These are phyloP conservation scores for Vigna angularis DNA, from an alignment of 306 rosid genomes.

Conservation along the genomic window DNA sequence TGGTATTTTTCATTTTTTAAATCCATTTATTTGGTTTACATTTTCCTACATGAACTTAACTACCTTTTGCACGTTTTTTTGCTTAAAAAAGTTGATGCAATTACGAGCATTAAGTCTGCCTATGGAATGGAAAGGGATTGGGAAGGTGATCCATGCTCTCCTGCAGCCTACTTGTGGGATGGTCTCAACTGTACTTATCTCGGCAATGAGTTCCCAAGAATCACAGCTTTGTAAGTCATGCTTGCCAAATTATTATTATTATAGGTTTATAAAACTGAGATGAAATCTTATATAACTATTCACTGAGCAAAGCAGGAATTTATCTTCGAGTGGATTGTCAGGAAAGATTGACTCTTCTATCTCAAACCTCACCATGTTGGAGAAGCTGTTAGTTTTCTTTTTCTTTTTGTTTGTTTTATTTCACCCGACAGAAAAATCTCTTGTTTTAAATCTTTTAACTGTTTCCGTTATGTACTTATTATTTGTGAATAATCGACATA, in stretches of 20 bases:
- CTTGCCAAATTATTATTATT: not conserved
- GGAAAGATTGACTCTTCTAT: conserved; percentile 49
- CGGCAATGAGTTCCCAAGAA: conserved; percentile 33
- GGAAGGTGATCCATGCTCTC: conserved; percentile 70
- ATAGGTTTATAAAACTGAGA: conserved; percentile 1
- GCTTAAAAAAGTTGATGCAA: conserved; percentile 55
- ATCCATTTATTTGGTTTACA: not conserved
- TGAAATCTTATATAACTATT: not conserved
- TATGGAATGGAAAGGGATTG: conserved; percentile 54
- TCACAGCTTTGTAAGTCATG: conserved; percentile 52
- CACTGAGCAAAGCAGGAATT: conserved; percentile 42
- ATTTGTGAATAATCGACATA: not conserved
- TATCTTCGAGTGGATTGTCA: conserved; percentile 54
- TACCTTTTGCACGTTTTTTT: too few relatives aligned
- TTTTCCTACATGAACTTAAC: not conserved
- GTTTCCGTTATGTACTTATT: not conserved
- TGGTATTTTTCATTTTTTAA: conserved; percentile 21
- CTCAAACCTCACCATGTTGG: conserved; percentile 47
- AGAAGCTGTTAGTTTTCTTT: conserved; percentile 49
- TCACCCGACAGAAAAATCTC: not conserved
- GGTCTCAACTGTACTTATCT: conserved; percentile 51
- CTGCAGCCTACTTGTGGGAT: conserved; percentile 51
- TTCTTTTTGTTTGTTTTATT: too few relatives aligned
- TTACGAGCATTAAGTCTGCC: conserved; percentile 52
- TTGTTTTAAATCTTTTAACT: not conserved